Evolutionary conservation across 495 filamentous ascomycete genomes (phyloP).

Genomic region (Penicillium ochrochloron): DNA sequence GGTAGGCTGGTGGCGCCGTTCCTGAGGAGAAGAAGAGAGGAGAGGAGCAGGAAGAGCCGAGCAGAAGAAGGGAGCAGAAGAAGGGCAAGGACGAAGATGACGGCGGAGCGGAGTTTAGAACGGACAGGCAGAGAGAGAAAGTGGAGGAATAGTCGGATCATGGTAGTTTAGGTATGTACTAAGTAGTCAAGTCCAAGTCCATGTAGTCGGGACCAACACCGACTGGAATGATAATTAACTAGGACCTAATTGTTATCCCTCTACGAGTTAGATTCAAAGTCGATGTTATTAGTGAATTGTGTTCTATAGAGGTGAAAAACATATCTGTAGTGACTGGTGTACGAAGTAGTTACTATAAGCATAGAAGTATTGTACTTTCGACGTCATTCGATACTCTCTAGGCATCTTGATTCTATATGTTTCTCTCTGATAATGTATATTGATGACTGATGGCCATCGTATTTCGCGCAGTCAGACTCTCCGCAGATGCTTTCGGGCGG

Average conservation of each 20-base stretch:
- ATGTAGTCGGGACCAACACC: not conserved
- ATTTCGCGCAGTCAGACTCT: constrained; percentile 12
- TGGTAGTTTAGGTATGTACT: not conserved
- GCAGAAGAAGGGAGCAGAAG: not conserved
- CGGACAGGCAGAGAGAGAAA: not conserved
- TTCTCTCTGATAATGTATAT: not conserved
- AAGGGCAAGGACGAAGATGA: constrained; percentile 1
- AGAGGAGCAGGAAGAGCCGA: not conserved
- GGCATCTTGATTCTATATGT: not conserved
- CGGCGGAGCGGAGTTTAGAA: constrained; percentile 3
- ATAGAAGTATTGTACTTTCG: not conserved
- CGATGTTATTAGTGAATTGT: not conserved
- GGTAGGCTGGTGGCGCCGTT: constrained; percentile 4
- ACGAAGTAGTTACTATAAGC: not conserved
- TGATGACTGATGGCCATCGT: constrained; percentile 4
- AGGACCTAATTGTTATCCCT: no score
- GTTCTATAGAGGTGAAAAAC: not conserved
- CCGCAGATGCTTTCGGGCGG: constrained; percentile 11
- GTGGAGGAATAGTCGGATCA: not conserved
- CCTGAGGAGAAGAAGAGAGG: not conserved
- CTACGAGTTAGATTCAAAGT: no score
- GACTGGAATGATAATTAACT: not conserved
- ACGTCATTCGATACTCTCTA: not conserved
- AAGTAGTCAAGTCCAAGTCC: not conserved
- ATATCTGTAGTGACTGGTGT: not conserved